Evolutionary conservation across 257 asterid genomes (phyloP).

Genomic region (Cordia subcordata): DNA sequence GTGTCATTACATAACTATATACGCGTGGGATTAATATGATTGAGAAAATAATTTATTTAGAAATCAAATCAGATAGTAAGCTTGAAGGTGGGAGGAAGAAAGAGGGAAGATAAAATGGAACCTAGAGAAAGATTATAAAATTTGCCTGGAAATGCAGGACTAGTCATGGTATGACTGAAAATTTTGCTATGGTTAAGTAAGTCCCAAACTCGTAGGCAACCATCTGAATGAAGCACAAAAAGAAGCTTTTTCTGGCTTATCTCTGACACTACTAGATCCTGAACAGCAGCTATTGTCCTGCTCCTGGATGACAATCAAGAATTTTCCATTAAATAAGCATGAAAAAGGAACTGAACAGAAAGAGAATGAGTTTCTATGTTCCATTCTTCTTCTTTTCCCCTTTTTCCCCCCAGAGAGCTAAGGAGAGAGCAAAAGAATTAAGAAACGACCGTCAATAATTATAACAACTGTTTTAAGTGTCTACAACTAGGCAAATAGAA

Average conservation of each 20-base stretch:
- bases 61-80: not conserved
- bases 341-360: not conserved
- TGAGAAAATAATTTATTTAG: not conserved
- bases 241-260: conserved; percentile 52
- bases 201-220: conserved; percentile 82
- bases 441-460: too few species aligned
- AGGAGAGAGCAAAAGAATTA: not conserved
- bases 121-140: conserved; percentile 16
- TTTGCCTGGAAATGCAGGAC: conserved; percentile 50
- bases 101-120: not conserved
- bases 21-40: not conserved
- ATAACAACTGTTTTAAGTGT: too few species aligned
- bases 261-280: conserved; percentile 63
- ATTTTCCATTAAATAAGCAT: not conserved
- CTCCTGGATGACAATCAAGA: conserved; percentile 42
- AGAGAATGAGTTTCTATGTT: not conserved
- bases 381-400: too few species aligned
- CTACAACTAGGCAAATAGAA: too few species aligned
- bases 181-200: conserved; percentile 47
- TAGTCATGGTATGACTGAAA: conserved; percentile 51
- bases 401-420: not conserved
- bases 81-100: too few species aligned
- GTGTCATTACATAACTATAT: too few species aligned
- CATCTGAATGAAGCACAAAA: conserved; percentile 89
- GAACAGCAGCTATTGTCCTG: conserved; percentile 57